Conservation (phyloP, 768 basidiomycete genomes). For the Brasilioporus rufonigricans region DNA sequence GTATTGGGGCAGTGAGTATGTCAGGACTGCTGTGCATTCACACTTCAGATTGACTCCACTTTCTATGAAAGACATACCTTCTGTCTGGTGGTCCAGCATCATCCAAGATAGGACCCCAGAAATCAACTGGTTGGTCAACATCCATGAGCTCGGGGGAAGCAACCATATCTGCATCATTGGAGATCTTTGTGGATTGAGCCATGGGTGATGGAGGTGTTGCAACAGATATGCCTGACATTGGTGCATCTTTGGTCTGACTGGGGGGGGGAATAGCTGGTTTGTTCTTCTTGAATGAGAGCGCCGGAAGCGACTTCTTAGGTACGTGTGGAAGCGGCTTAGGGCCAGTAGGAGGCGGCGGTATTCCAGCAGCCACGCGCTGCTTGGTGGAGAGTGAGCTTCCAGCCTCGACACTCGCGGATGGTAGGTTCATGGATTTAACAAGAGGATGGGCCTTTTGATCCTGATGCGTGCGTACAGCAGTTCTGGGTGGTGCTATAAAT, state of each 20-base stretch:
- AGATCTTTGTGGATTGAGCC: neutral
- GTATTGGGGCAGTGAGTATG: slow-evolving; percentile 4
- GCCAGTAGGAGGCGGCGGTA: slow-evolving; percentile 31
- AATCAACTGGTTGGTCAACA: slow-evolving; percentile 11
- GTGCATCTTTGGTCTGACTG: slow-evolving; percentile 16
- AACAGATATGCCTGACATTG: neutral
- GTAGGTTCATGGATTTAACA: slow-evolving; percentile 31
- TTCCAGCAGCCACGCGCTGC: slow-evolving; percentile 44
- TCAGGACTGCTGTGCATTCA: slow-evolving; percentile 4
- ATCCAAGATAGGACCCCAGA: slow-evolving; percentile 12
- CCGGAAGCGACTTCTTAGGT: slow-evolving; percentile 25
- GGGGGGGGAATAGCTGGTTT: slow-evolving; percentile 14
- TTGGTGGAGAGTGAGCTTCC: slow-evolving; percentile 49
- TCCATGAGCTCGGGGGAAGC: slow-evolving; percentile 25
- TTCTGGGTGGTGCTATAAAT: slow-evolving; percentile 15
- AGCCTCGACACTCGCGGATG: slow-evolving; percentile 21
- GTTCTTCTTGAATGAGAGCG: slow-evolving; percentile 47
- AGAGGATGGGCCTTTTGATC: slow-evolving; percentile 30
- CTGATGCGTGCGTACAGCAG: slow-evolving; percentile 27
- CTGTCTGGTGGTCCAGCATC: neutral
- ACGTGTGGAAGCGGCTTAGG: slow-evolving; percentile 34
- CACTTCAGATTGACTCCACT: neutral
- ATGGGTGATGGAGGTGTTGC: slow-evolving; percentile 13
- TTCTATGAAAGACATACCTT: slow-evolving; percentile 13
- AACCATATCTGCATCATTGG: neutral